Conservation (phyloP, 129 eudicot genomes). For the Pseudognaphalium luteoalbum region DNA sequence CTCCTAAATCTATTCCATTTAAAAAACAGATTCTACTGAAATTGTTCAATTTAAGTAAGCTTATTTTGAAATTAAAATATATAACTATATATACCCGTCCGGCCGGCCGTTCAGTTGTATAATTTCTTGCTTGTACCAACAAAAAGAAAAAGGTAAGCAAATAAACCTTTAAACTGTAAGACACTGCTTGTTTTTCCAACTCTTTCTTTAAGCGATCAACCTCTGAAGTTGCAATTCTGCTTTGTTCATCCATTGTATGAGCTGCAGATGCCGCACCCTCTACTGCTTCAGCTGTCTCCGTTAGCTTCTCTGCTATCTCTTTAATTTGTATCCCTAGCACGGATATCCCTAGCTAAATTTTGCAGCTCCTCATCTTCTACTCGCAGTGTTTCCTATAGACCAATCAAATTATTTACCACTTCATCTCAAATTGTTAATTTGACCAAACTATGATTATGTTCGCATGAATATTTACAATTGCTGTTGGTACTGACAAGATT, state of each 20-base stretch:
- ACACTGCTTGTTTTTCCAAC: conserved; percentile 57
- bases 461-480: background rate
- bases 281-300: conserved; percentile 98
- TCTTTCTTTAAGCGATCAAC: conserved; percentile 61
- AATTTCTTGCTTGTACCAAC: background rate
- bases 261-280: conserved; percentile 98
- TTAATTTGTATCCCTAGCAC: conserved; percentile 90
- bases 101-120: too few species aligned
- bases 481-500: background rate
- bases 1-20: background rate
- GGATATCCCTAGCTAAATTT: conserved; percentile 80
- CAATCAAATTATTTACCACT: conserved; percentile 3
- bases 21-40: background rate
- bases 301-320: conserved; percentile 83
- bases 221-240: conserved; percentile 75
- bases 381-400: conserved; percentile 71
- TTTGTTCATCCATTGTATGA: conserved; percentile 84
- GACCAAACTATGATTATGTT: background rate
- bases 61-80: too few species aligned
- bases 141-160: background rate
- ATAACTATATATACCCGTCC: too few species aligned
- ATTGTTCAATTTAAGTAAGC: background rate
- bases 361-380: conserved; percentile 98
- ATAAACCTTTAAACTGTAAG: conserved; percentile 56
- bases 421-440: background rate